Conservation (phyloP, 306 rosid species). For the Herpetospermum pedunculosum region DNA sequence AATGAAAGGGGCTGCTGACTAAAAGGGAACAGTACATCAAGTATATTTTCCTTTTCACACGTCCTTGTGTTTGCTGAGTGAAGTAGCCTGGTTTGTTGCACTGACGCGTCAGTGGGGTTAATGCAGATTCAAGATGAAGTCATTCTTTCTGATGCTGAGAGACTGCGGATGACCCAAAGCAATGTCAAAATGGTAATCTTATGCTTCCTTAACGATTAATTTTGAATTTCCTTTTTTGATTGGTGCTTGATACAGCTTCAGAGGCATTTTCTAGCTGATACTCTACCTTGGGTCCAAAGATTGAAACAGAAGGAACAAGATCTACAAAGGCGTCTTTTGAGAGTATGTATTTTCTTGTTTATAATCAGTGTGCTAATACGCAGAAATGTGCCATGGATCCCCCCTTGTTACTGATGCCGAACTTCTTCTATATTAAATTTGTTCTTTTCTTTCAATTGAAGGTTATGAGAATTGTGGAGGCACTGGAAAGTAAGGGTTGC, state of each 20-base stretch:
- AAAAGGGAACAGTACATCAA: too few relatives aligned
- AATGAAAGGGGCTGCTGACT: too few relatives aligned
- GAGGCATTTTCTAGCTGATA: conserved; percentile 89
- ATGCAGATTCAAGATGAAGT: conserved; percentile 97
- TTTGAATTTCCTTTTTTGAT: background rate
- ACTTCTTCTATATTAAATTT: background rate
- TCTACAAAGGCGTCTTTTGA: conserved; percentile 80
- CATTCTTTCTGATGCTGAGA: conserved; percentile 81
- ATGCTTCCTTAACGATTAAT: background rate
- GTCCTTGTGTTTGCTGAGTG: background rate
- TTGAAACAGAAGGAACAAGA: conserved; percentile 85
- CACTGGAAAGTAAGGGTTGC: conserved; percentile 84
- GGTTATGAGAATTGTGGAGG: conserved; percentile 90
- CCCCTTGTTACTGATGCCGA: background rate
- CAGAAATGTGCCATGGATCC: background rate
- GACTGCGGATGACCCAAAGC: conserved; percentile 86
- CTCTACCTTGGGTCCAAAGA: conserved; percentile 79
- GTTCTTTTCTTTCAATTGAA: conserved; percentile 8
- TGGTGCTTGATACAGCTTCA: conserved; percentile 52
- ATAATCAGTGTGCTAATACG: background rate
- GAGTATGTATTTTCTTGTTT: conserved; percentile 35
- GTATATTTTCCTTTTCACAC: background rate
- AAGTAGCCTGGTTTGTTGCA: background rate
- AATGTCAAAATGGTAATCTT: conserved; percentile 72
- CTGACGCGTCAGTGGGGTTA: conserved; percentile 3